Percentiles rank a stretch among this genome's conserved stretches.
phyloP scores from a whole-genome alignment of 768 basidiomycete species.

The Amanita phalloides region DNA sequence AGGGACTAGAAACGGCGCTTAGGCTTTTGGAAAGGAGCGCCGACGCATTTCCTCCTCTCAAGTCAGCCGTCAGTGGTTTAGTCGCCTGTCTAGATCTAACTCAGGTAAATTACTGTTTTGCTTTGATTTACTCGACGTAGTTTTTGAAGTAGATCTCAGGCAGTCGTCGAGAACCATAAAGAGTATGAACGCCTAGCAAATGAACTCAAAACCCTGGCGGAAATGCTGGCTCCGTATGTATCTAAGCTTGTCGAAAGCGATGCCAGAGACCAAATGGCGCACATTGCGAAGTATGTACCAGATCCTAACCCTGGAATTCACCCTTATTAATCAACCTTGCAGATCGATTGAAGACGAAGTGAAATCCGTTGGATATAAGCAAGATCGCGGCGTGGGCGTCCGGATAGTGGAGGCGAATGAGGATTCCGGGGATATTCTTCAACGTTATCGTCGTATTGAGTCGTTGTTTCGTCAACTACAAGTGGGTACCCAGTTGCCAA shows the following conservation, averaged over 20 bases:
- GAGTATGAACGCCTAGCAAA: constrained; percentile 4
- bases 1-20: constrained; percentile 4
- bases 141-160: constrained; percentile 5
- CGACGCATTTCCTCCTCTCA: neutral
- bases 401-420: too few relatives aligned
- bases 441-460: neutral
- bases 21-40: constrained; percentile 3
- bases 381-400: too few relatives aligned
- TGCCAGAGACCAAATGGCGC: neutral
- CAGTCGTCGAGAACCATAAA: constrained; percentile 1
- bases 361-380: too few relatives aligned
- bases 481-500: neutral
- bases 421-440: too few relatives aligned
- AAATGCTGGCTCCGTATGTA: constrained; percentile 5
- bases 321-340: neutral
- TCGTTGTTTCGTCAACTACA: neutral
- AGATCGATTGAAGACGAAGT: too few relatives aligned
- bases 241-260: neutral
- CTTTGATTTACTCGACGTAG: neutral
- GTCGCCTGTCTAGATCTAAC: constrained; percentile 6
- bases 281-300: neutral
- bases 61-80: constrained; percentile 5
- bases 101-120: constrained; percentile 5
- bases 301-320: neutral
- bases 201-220: constrained; percentile 5